Base-by-base conservation (phyloP, 2,329 filamentous ascomycete species). In the Penicillium sp. region DNA sequence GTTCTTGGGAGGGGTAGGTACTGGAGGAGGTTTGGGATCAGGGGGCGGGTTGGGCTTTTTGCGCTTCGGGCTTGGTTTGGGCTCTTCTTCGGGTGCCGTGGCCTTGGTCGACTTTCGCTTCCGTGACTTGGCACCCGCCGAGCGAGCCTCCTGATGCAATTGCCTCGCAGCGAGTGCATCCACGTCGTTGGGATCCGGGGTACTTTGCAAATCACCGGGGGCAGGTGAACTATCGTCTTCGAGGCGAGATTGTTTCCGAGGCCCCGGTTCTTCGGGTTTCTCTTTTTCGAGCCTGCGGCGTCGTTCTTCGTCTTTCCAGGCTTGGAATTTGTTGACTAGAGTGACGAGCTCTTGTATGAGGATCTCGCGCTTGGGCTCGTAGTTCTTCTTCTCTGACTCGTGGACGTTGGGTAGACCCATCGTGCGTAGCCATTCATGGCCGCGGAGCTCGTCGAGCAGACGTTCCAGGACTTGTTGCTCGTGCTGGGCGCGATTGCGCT, bases 301-400 rank as follows among this genome's bases (percentile, higher is more conserved):
- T 77, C 92, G 95, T 73, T 99, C 94, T 70, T 96, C 91, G 57
- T 92, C 83, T 58, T 87, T 92, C 92, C 92, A 97, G 51, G 84
- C 80, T 47, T 86, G 84, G 70, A 97, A 97, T 70, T 97, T 97
- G 59, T 91, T 86, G 18, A 97, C 81, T 29, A 97, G 87, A 0
- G 83, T 82, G 59, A 91, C 83, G 54, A 95, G 92, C 57, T 95
- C 91, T 53, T 82, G 83, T 64, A 97, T 88, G 69, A 97, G 96
- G 70, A 93, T 87, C 56, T 87, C 83, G 27, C 94, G 85, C 57
- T 94, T 94, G 2, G 89, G 86, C 72, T 96, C 91, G 72, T 91
- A 97, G 29, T 88, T 84, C 71, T 89, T 94, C 75, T 91, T 93
- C 67, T 91, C 90, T 21, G 86, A 86, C 67, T 97, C 92, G 0